These are phyloP conservation scores for Goffeauzyma gilvescens DNA, from an alignment of 768 basidiomycete genomes.

Conservation along the genomic window DNA sequence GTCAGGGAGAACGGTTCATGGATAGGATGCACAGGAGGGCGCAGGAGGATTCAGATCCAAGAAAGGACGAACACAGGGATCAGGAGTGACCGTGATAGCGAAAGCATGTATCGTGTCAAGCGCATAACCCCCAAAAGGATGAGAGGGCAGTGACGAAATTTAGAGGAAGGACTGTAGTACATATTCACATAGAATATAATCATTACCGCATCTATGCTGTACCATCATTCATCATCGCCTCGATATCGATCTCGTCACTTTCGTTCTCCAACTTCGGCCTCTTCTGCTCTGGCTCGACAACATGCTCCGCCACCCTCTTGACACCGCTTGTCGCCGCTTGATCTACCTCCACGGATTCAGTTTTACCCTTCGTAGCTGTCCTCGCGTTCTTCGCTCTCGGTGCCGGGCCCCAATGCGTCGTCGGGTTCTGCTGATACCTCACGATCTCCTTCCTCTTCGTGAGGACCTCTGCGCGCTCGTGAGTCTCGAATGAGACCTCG, in stretches of 20 bases:
- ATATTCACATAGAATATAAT: too few relatives aligned
- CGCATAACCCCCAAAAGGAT: too few relatives aligned
- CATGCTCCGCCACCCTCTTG: background rate
- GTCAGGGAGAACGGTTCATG: too few relatives aligned
- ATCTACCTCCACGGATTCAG: background rate
- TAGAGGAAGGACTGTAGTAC: too few relatives aligned
- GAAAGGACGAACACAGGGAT: too few relatives aligned
- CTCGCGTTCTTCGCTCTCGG: slow-evolving; percentile 20
- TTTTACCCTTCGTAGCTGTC: background rate
- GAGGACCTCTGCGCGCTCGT: slow-evolving; percentile 40
- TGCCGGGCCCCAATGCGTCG: slow-evolving; percentile 82
- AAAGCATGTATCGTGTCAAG: too few relatives aligned
- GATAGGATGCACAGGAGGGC: too few relatives aligned
- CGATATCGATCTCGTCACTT: background rate
- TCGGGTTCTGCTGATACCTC: slow-evolving; percentile 52
- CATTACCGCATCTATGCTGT: too few relatives aligned
- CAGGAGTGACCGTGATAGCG: too few relatives aligned
- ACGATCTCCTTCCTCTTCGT: slow-evolving; percentile 17
- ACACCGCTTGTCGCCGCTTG: background rate
- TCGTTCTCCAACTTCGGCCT: background rate
- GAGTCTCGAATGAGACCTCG: slow-evolving; percentile 54
- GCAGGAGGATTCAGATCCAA: too few relatives aligned
- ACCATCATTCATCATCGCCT: slow-evolving; percentile 9
- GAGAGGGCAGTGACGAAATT: too few relatives aligned
- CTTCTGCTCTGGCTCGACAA: background rate